phyloP scores from a whole-genome alignment of 1,139 yeast species.

The Kodamaea suecica region DNA sequence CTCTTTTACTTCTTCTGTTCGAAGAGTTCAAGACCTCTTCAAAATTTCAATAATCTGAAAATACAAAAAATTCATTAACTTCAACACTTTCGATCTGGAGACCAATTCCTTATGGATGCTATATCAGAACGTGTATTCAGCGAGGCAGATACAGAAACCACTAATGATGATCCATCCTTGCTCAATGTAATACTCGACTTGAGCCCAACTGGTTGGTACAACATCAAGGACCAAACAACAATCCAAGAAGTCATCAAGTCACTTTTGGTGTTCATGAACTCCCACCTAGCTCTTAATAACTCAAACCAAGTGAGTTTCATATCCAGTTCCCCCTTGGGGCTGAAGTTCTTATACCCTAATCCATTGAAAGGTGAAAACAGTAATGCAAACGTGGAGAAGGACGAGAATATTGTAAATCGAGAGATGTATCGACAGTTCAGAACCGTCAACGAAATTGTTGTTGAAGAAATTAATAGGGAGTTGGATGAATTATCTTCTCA shows the following conservation, averaged over 20 bases:
- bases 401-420: conserved; percentile 22
- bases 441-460: conserved; percentile 72
- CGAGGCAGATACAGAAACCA: conserved; percentile 36
- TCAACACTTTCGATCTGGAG: not conserved
- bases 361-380: conserved; percentile 27
- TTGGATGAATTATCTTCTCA: conserved; percentile 18
- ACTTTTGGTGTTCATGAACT: conserved; percentile 70
- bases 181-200: conserved; percentile 77
- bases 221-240: conserved; percentile 41
- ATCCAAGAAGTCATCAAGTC: conserved; percentile 58
- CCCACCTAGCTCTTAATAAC: conserved; percentile 82
- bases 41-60: too few species aligned
- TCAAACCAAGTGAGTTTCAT: conserved; percentile 83
- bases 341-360: conserved; percentile 70
- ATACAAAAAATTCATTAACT: too few species aligned
- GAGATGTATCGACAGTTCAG: conserved; percentile 85
- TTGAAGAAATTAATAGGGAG: conserved; percentile 53
- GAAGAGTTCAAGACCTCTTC: too few species aligned
- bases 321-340: conserved; percentile 71
- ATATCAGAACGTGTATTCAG: conserved; percentile 67
- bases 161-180: conserved; percentile 72
- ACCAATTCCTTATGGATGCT: conserved; percentile 54
- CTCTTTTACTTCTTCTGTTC: too few species aligned
- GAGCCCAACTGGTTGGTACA: conserved; percentile 74
- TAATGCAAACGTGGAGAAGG: conserved; percentile 8